Percentiles rank a stretch among this genome's conserved stretches.
Evolutionary conservation across 768 basidiomycete genomes (phyloP).

Genomic region (Trichaptum fuscoviolaceum): DNA sequence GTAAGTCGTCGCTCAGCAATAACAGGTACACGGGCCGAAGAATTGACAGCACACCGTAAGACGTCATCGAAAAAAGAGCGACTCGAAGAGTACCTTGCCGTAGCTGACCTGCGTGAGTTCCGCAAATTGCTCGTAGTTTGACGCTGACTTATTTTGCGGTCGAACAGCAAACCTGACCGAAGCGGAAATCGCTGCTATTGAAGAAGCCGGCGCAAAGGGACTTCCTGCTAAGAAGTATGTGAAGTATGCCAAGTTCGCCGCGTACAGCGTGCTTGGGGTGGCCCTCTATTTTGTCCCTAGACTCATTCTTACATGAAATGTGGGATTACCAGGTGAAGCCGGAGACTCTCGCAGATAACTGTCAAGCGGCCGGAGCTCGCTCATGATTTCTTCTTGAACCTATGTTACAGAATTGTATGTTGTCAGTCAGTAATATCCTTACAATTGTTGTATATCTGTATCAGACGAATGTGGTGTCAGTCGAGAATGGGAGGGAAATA

Average conservation of each 20-base stretch:
- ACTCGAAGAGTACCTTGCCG: slow-evolving; percentile 61
- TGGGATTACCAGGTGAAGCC: neutral
- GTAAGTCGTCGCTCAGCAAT: slow-evolving; percentile 28
- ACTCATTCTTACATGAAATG: neutral
- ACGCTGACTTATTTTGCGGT: slow-evolving; percentile 1
- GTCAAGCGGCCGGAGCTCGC: too few species aligned
- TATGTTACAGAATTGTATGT: neutral
- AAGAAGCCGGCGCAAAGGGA: slow-evolving; percentile 50
- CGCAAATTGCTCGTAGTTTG: neutral
- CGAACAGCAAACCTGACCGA: slow-evolving; percentile 43
- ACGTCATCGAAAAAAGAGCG: slow-evolving; percentile 58
- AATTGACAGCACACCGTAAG: slow-evolving; percentile 23
- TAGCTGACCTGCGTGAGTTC: slow-evolving; percentile 49
- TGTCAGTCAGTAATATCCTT: neutral
- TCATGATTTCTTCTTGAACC: too few species aligned
- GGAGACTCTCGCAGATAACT: too few species aligned
- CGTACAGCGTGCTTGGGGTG: neutral
- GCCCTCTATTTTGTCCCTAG: neutral
- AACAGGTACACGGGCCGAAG: neutral
- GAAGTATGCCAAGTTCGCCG: neutral
- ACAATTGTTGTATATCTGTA: neutral
- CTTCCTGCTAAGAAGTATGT: slow-evolving; percentile 29
- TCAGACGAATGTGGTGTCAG: neutral
- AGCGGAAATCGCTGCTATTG: slow-evolving; percentile 59
- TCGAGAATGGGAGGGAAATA: slow-evolving; percentile 36